These are phyloP conservation scores for Didymella exigua DNA, from an alignment of 2,329 filamentous ascomycete species.

Conservation along the genomic window DNA sequence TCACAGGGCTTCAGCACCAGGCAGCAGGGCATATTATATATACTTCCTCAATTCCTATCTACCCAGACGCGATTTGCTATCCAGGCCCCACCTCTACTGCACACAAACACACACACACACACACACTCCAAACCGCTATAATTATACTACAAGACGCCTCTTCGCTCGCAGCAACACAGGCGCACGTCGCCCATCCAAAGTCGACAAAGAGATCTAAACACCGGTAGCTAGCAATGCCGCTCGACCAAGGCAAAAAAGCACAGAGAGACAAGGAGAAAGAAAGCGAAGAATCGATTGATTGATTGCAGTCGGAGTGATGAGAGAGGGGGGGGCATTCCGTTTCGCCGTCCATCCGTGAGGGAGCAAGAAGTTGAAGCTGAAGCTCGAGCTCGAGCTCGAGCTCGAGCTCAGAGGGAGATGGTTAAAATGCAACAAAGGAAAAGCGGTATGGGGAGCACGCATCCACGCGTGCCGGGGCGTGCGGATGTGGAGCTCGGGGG, in stretches of 20 bases:
- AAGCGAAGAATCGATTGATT: background rate
- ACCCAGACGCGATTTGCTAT: background rate
- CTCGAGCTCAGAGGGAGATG: too few relatives aligned
- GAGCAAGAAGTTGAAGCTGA: background rate
- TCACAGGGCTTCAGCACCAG: too few relatives aligned
- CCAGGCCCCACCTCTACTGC: background rate
- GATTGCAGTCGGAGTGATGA: background rate
- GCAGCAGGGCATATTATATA: background rate
- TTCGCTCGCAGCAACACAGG: background rate
- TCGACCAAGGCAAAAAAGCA: background rate
- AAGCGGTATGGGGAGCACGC: background rate
- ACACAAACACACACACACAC: too few relatives aligned
- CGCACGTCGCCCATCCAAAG: background rate
- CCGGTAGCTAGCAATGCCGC: conserved; percentile 11
- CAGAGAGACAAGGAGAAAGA: background rate
- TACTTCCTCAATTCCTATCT: background rate
- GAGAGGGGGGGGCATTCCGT: too few relatives aligned
- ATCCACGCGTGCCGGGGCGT: background rate
- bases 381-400: too few relatives aligned
- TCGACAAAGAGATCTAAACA: conserved; percentile 5
- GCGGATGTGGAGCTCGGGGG: background rate
- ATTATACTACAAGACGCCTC: background rate
- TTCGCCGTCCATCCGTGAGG: conserved; percentile 6
- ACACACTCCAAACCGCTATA: background rate
- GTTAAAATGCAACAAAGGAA: conserved; percentile 10